Conservation (phyloP, 768 basidiomycete genomes). For the Trichaptum fuscoviolaceum region DNA sequence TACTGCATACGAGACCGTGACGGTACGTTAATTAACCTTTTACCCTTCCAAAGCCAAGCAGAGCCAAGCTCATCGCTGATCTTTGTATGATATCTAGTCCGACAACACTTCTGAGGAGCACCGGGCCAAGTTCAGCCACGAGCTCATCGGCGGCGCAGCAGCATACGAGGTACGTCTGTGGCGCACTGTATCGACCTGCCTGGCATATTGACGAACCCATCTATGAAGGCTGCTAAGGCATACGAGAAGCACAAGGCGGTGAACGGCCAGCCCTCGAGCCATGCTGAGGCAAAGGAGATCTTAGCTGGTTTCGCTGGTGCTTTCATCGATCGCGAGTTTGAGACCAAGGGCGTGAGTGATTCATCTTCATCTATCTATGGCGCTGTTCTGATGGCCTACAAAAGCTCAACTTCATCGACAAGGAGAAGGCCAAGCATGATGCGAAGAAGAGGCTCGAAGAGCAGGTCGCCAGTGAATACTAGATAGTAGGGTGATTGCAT, state of each 20-base stretch:
- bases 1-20: conserved; percentile 34
- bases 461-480: conserved; percentile 1
- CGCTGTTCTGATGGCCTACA: neutral
- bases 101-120: conserved; percentile 27
- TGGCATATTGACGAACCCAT: neutral
- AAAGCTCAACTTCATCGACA: conserved; percentile 42
- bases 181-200: neutral
- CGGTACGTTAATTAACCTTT: conserved; percentile 22
- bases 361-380: neutral
- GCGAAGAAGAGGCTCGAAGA: neutral
- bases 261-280: conserved; percentile 45
- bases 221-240: conserved; percentile 53
- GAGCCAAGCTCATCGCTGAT: neutral
- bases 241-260: conserved; percentile 48
- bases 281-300: conserved; percentile 54
- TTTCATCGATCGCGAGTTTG: conserved; percentile 47
- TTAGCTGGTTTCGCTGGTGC: conserved; percentile 51
- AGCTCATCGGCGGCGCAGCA: conserved; percentile 64
- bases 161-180: conserved; percentile 47
- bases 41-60: neutral
- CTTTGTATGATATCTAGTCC: neutral
- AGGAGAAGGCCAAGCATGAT: conserved; percentile 33
- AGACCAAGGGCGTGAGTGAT: conserved; percentile 49
- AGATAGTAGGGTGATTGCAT: neutral
- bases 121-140: conserved; percentile 56